These are phyloP conservation scores for Alnus glutinosa DNA, from an alignment of 306 rosid genomes.

Conservation along the genomic window DNA sequence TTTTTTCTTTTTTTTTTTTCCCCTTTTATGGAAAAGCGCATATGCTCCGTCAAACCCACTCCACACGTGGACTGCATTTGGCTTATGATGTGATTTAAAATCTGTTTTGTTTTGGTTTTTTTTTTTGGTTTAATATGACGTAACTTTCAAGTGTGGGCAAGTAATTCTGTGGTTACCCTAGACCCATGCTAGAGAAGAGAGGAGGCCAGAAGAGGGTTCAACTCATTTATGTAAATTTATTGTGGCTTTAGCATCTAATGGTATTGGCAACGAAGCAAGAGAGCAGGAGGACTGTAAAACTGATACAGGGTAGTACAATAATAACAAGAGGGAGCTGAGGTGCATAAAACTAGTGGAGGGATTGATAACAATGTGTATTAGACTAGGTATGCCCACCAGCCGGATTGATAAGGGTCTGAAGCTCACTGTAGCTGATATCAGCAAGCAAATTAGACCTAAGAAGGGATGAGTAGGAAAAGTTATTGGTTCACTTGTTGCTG, in stretches of 20 bases:
- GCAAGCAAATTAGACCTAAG: not conserved
- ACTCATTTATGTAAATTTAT: not conserved
- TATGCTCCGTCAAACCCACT: not conserved
- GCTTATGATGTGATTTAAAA: not conserved
- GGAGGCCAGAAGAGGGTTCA: not conserved
- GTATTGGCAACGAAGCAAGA: not conserved
- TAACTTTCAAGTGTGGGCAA: not conserved
- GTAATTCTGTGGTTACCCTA: not conserved
- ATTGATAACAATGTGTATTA: not conserved
- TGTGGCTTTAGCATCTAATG: not conserved
- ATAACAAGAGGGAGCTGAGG: not conserved
- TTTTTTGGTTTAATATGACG: not conserved
- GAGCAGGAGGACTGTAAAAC: not conserved
- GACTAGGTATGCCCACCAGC: not conserved
- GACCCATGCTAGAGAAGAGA: not conserved
- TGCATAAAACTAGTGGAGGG: not conserved
- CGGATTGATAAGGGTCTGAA: not conserved
- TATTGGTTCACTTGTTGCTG: conserved; percentile 4
- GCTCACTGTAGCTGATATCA: not conserved
- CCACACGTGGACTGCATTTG: not conserved
- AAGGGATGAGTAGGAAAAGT: not conserved
- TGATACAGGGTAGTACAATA: not conserved
- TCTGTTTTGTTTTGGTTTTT: not conserved
- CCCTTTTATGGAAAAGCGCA: not conserved
- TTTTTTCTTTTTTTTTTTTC: rapidly evolving